Percentiles rank a stretch among this genome's conserved stretches.
phyloP scores from a whole-genome alignment of 2,329 filamentous ascomycete genomes.

The Penicillium digitatum region DNA sequence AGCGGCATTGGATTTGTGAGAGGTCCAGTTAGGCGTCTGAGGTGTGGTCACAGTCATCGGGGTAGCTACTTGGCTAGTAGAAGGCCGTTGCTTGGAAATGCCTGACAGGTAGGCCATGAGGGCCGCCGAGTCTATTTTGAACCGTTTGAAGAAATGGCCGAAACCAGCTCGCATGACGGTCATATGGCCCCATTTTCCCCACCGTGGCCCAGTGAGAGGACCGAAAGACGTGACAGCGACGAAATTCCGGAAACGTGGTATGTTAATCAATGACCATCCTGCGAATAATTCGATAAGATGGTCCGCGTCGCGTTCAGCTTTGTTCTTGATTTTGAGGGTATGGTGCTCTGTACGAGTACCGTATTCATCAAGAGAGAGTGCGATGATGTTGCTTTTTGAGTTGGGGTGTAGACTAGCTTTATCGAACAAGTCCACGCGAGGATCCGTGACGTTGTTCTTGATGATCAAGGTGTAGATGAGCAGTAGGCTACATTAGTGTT shows the following conservation, averaged over 20 bases:
- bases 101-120: background rate
- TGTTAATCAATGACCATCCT: slow-evolving; percentile 35
- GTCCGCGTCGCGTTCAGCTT: slow-evolving; percentile 32
- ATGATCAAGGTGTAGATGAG: slow-evolving; percentile 21
- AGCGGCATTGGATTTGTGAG: background rate
- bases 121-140: background rate
- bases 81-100: background rate
- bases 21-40: background rate
- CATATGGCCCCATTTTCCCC: slow-evolving; percentile 18
- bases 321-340: slow-evolving; percentile 20
- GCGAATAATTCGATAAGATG: slow-evolving; percentile 40
- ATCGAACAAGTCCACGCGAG: slow-evolving; percentile 7
- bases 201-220: background rate
- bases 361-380: slow-evolving; percentile 28
- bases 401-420: slow-evolving; percentile 21
- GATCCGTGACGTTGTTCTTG: slow-evolving; percentile 21
- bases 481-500: slow-evolving; percentile 3
- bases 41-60: background rate
- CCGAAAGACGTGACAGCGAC: slow-evolving; percentile 21
- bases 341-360: slow-evolving; percentile 27
- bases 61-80: background rate
- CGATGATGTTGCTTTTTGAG: slow-evolving; percentile 29
- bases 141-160: slow-evolving; percentile 1
- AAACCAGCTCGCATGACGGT: background rate
- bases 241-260: slow-evolving; percentile 32